Evolutionary conservation across 495 filamentous ascomycete species (phyloP), one percentile per base, ranked within the genome.

Genomic region (Niebla homalea): DNA sequence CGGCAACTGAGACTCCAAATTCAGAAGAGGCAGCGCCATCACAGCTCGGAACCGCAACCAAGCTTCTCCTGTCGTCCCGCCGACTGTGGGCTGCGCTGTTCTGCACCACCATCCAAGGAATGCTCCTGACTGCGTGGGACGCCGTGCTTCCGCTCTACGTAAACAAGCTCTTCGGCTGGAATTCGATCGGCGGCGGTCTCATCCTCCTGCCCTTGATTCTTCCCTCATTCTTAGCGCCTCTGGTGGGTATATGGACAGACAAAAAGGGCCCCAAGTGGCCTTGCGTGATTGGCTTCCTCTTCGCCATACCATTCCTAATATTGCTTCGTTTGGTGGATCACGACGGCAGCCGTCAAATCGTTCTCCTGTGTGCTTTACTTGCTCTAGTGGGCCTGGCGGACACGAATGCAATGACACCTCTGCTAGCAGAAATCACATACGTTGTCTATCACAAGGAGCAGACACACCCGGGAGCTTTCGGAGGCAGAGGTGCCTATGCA

Each of bases 341-440:
- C 21, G 71, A 83, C 57, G 72, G 68, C 0, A 65, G 81, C 7
- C 53, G 64, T 2, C 71, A 89, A 51, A 84, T 87, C 56, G 70
- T 84, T 2, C 58, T 89, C 0, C 66, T 90, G 4, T 86, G 81
- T 51, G 78, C 75, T 1, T 59, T 89, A n/a, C 68, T 93, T n/a
- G 66, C 66, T 0, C 56, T 85, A 0, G 57, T 84, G 2, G 87
- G 87, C 0, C 26, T 76, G 3, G 67, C 70, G 2, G 48, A 87
- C 0, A 70, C 75, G 0, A 59, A 83, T 6, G 65, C 75, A 2
- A 72, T 81, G 49, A 72, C 81, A 2, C 77, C 84, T 0, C 61
- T 88, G 14, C 76, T 87, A 68, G 83, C 83, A 0, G 87, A 90
- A 57, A 70, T 79, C 23, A 68, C 70, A 40, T 78, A 81, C 29